Conservation (phyloP, 805 yeast species). For the Yamadazyma insecticola region DNA sequence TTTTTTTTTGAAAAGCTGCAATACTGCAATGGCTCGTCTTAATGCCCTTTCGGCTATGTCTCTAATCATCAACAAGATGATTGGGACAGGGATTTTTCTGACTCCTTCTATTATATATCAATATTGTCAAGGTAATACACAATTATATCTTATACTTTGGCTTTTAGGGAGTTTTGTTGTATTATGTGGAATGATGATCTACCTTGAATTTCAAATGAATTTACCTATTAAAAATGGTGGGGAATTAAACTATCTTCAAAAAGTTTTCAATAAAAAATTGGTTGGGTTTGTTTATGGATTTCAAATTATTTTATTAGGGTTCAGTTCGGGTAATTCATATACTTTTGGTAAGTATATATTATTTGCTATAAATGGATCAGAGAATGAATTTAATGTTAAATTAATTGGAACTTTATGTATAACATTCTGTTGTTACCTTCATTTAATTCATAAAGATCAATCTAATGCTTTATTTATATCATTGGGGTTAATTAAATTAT, state of each 20-base stretch:
- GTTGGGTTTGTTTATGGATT: constrained; percentile 42
- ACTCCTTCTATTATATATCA: constrained; percentile 38
- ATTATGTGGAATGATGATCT: constrained; percentile 36
- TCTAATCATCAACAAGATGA: constrained; percentile 39
- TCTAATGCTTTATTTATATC: constrained; percentile 51
- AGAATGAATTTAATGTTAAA: constrained; percentile 31
- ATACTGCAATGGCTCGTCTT: constrained; percentile 8
- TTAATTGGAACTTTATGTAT: constrained; percentile 47
- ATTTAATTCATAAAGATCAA: constrained; percentile 42
- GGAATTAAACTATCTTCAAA: constrained; percentile 35
- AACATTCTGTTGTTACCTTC: constrained; percentile 43
- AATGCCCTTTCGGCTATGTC: constrained; percentile 28
- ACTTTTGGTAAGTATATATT: constrained; percentile 61
- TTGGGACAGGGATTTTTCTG: constrained; percentile 40
- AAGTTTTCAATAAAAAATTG: constrained; percentile 34
- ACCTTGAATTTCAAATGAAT: constrained; percentile 36
- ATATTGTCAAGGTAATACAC: constrained; percentile 35
- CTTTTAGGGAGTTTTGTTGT: constrained; percentile 33
- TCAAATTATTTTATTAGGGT: constrained; percentile 53
- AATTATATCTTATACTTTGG: constrained; percentile 29
- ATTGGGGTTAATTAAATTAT: constrained; percentile 51
- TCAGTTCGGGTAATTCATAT: constrained; percentile 59
- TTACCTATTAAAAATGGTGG: constrained; percentile 40
- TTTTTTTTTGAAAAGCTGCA: no score
- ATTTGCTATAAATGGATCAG: constrained; percentile 26